phyloP scores from a whole-genome alignment of 805 yeast species.

The Candida incommunis region DNA sequence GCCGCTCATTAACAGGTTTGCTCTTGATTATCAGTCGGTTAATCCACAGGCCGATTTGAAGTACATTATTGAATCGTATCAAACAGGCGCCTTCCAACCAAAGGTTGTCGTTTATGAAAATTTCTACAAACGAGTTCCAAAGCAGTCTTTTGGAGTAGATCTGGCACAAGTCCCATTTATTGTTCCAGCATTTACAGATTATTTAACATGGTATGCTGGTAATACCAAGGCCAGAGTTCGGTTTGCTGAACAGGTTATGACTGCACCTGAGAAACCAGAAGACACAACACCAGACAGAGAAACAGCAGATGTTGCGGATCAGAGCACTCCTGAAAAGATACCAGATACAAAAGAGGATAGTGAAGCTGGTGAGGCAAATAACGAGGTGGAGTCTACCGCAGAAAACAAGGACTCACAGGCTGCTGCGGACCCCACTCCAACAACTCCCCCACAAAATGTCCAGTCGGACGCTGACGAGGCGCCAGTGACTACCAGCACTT shows the following conservation, averaged over 20 bases:
- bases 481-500: conserved; percentile 27
- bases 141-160: conserved; percentile 73
- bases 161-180: conserved; percentile 50
- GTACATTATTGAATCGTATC: conserved; percentile 42
- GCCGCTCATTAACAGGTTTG: conserved; percentile 30
- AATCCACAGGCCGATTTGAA: conserved; percentile 51
- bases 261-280: background rate
- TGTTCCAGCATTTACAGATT: conserved; percentile 43
- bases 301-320: background rate
- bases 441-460: conserved; percentile 13
- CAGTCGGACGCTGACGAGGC: conserved; percentile 37
- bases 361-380: too few species aligned
- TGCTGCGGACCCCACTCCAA: background rate
- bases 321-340: background rate
- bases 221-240: background rate
- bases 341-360: background rate
- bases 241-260: background rate
- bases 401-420: background rate
- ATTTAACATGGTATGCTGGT: conserved; percentile 14
- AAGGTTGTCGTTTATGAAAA: conserved; percentile 56
- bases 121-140: conserved; percentile 42
- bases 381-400: too few species aligned
- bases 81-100: conserved; percentile 64
- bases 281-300: background rate
- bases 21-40: conserved; percentile 42